Evolutionary conservation across 495 filamentous ascomycete species (phyloP).

Genomic region (Penicillium goetzii): DNA sequence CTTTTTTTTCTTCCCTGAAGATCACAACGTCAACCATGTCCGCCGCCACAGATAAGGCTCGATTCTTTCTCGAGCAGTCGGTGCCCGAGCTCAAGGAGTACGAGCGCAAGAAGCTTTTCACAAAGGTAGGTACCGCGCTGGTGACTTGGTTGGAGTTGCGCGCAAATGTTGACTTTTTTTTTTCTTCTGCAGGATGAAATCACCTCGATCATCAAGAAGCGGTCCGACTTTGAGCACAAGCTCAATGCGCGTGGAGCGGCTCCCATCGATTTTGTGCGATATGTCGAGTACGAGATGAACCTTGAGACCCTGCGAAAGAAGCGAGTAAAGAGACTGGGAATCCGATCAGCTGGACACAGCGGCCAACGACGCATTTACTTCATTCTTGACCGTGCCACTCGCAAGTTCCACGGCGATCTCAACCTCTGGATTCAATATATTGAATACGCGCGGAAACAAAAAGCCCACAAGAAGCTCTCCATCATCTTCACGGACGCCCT

Average conservation of each 20-base stretch:
- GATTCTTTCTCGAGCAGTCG: slow-evolving; percentile 88
- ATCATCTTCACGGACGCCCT: slow-evolving; percentile 76
- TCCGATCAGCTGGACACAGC: slow-evolving; percentile 63
- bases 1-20: slow-evolving; percentile 38
- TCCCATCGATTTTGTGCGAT: slow-evolving; percentile 78
- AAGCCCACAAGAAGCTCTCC: slow-evolving; percentile 77
- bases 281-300: slow-evolving; percentile 89
- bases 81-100: slow-evolving; percentile 90
- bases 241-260: slow-evolving; percentile 78
- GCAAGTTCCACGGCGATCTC: slow-evolving; percentile 80
- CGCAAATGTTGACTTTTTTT: slow-evolving; percentile 10
- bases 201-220: slow-evolving; percentile 78
- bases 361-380: slow-evolving; percentile 84
- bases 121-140: slow-evolving; percentile 52
- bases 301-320: slow-evolving; percentile 81
- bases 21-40: slow-evolving; percentile 61
- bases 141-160: slow-evolving; percentile 5
- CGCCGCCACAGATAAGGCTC: slow-evolving; percentile 85
- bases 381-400: slow-evolving; percentile 83
- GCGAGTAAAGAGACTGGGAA: slow-evolving; percentile 75
- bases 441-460: slow-evolving; percentile 74
- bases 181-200: slow-evolving; percentile 75
- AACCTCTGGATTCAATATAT: slow-evolving; percentile 93
- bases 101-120: slow-evolving; percentile 86
- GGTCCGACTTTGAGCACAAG: slow-evolving; percentile 91